Percentiles rank a stretch among this genome's conserved stretches.
Evolutionary conservation across 1,139 yeast genomes (phyloP).

Genomic region (Pichia sp.): DNA sequence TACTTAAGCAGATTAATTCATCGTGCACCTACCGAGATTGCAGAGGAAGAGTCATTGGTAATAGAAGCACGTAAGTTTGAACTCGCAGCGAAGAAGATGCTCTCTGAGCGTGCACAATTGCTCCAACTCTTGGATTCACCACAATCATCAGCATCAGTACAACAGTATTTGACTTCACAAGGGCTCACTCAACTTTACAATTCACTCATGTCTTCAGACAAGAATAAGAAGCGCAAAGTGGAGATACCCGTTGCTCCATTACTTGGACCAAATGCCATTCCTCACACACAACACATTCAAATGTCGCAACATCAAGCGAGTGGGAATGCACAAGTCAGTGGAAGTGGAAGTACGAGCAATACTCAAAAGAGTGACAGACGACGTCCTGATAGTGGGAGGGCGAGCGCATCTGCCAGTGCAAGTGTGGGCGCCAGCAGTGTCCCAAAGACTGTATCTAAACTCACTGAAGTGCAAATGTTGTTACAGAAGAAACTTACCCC

Average conservation of each 20-base stretch:
- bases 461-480: constrained; percentile 27
- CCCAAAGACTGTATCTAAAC: constrained; percentile 28
- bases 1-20: constrained; percentile 70
- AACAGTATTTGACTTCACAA: constrained; percentile 77
- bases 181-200: constrained; percentile 85
- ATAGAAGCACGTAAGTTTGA: constrained; percentile 92
- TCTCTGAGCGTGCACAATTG: constrained; percentile 74
- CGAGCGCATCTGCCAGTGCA: constrained; percentile 15
- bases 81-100: constrained; percentile 84
- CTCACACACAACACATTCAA: constrained; percentile 25
- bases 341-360: too few species aligned
- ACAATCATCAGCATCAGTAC: constrained; percentile 66
- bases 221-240: constrained; percentile 48
- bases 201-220: constrained; percentile 72
- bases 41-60: constrained; percentile 92
- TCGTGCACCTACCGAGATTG: constrained; percentile 93
- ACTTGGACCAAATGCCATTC: constrained; percentile 50
- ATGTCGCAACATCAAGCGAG: constrained; percentile 27
- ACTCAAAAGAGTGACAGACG: constrained; percentile 22
- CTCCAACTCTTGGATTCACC: constrained; percentile 84
- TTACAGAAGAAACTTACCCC: constrained; percentile 51
- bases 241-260: constrained; percentile 51
- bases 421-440: constrained; percentile 23
- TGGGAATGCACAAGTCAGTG: neutral
- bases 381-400: constrained; percentile 7